Evolutionary conservation across 78 protist genomes (phyloP).

Genomic region (Dictyostelium citrinum): DNA sequence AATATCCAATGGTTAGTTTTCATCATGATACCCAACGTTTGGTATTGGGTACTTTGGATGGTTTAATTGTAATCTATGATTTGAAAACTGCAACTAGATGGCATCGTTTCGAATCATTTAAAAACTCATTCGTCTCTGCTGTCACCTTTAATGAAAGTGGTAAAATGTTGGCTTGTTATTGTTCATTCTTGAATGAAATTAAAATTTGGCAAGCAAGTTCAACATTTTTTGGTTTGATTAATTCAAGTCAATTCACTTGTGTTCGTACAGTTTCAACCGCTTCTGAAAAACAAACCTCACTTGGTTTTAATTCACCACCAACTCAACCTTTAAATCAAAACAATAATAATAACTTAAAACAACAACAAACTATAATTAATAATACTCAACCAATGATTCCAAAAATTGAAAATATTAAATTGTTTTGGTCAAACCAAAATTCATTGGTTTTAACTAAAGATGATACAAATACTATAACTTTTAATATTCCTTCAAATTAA

Average conservation of each 20-base stretch:
- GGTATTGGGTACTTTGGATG: constrained; percentile 85
- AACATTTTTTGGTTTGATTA: constrained; percentile 40
- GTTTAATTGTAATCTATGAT: constrained; percentile 85
- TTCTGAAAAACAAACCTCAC: not conserved
- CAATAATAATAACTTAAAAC: not conserved
- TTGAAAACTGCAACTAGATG: constrained; percentile 87
- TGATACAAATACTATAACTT: constrained; percentile 8
- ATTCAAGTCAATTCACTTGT: constrained; percentile 41
- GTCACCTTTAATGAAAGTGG: constrained; percentile 63
- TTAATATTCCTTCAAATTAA: not conserved
- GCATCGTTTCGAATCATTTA: constrained; percentile 80
- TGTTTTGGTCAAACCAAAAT: constrained; percentile 19
- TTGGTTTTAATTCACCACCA: not conserved
- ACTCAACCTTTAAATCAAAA: not conserved
- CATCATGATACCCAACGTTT: constrained; percentile 86
- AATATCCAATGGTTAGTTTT: constrained; percentile 85
- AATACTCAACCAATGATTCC: not conserved
- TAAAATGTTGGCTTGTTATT: constrained; percentile 52
- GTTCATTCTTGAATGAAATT: constrained; percentile 23
- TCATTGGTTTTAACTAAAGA: constrained; percentile 22
- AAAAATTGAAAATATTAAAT: constrained; percentile 41
- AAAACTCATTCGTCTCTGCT: constrained; percentile 19
- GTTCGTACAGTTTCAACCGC: constrained; percentile 4
- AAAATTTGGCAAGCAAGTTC: constrained; percentile 63
- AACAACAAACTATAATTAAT: not conserved